A percentile compares a stretch with the other conserved stretches of the same genome.
Conservation (phyloP, 768 basidiomycete genomes). For the Panellus pusillus region DNA sequence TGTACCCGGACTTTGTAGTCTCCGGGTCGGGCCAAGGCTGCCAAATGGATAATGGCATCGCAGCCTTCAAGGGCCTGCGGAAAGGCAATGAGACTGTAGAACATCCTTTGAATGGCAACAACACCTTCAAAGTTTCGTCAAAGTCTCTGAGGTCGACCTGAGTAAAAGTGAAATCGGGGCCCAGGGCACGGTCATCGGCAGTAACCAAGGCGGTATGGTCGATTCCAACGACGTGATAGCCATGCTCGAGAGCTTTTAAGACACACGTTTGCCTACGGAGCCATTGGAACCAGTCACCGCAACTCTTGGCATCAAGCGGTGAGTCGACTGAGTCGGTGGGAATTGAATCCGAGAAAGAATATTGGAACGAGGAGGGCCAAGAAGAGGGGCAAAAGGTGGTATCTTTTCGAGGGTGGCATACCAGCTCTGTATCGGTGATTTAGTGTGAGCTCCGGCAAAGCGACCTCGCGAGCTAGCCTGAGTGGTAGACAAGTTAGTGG, state of each 20-base stretch:
- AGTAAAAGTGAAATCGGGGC: conserved; percentile 40
- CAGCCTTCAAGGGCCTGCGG: conserved; percentile 40
- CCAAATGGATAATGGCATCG: conserved; percentile 61
- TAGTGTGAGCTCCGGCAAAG: no score
- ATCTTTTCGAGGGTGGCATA: neutral
- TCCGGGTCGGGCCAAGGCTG: conserved; percentile 45
- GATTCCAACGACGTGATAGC: conserved; percentile 55
- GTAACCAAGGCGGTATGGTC: conserved; percentile 36
- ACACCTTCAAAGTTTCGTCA: conserved; percentile 40
- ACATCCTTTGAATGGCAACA: neutral
- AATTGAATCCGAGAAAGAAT: neutral
- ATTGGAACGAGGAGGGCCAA: conserved; percentile 2
- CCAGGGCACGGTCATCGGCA: conserved; percentile 21
- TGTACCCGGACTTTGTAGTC: conserved; percentile 59
- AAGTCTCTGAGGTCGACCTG: conserved; percentile 52
- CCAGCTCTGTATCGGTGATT: no score
- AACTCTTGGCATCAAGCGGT: conserved; percentile 33
- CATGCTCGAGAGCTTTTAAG: conserved; percentile 44
- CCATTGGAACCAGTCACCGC: conserved; percentile 65
- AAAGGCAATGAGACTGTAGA: neutral
- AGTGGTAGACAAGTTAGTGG: no score
- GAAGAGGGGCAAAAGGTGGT: conserved; percentile 7
- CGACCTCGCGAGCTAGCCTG: no score
- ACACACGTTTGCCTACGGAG: conserved; percentile 55
- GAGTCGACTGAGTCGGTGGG: neutral